Evolutionary conservation across 169 alveolate species (phyloP), one percentile per base, ranked within the genome.

Genomic region (Besnoitia besnoiti): DNA sequence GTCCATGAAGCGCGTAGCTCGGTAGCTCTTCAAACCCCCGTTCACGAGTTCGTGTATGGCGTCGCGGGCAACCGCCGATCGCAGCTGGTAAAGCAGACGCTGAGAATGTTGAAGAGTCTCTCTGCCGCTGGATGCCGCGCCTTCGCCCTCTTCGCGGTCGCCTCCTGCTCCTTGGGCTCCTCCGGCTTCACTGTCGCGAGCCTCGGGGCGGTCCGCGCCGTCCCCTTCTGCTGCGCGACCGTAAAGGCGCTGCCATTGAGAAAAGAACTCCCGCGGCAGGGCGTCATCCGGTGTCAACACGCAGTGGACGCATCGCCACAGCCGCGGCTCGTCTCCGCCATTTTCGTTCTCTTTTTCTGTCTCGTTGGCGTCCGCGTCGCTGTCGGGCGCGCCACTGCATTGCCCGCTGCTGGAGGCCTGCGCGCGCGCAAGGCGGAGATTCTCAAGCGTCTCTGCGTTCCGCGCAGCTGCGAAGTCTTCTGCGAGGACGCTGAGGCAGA

Each of bases 241-340:
- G 35, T 77, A 37, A 27, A 77, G 59, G 40, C 87, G 61, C 1
- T 30, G 40, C 87, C 87, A 77, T 55, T 2, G 40, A 1, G 7
- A 55, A 0, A 40, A 14, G 59, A 77, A 77, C 37, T 77, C 87
- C 3, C 7, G 35, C 12, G 87, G 87, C 37, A 77, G 10, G 21
- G 44, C 40, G 40, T 77, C 55, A 42, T 77, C 59, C 35, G 87
- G 59, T 19, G 87, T 27, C 14, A 77, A 1, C n/a, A 77, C 87
- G 55, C 87, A 77, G 59, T 77, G 87, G 14, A 77, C 61, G 30
- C 87, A 77, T 27, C 55, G 4, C 87, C 87, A 77, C 33, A n/a
- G 16, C 2, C 46, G 39, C n/a, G 27, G 44, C 24, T 77, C 85
- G 14, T 35, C 51, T 14, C 33, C 37, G 30, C 33, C 85, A 5